Evolutionary conservation across 192 early-diverging fungal species (phyloP), one percentile per base, ranked within the genome.

Genomic region (Spizellomyces sp.): DNA sequence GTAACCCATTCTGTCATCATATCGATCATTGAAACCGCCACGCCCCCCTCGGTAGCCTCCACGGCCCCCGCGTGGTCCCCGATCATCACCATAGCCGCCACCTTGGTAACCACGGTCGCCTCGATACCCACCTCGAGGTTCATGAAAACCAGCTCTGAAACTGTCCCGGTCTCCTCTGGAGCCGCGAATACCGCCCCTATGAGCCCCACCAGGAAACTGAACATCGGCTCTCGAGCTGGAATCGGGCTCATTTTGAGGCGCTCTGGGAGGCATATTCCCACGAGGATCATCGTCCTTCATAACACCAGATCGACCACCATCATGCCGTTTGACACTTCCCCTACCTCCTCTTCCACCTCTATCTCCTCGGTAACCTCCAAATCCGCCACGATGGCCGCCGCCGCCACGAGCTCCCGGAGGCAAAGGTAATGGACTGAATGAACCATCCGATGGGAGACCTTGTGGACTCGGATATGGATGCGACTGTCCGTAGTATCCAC

Each of bases 1-100:
- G 42, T 70, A 42, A 47, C 45, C 58, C 27, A 36, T 36, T 62
- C 68, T 61, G 58, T 61, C 68, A 46, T 60, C 67, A 59, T 60
- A 69, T 19, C 43, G 9, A n/a, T 58, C 58, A n/a, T 9, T 12
- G 43, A 62, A 62, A 15, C 68, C 68, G 10, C 45, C 68, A 61
- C 68, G 68, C 9, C 56, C 52, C 9, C 58, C 62, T 71, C 55
- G 0, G 48, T 48, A 66, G 10, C 27, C 27, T 36, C 70, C 48
- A 9, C 48, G 14, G 8, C 70, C 62, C 14, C 69, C 58, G 5
- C 58, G 36, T 9, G 56, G 19, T 45, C 62, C 62, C 14, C 50
- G 50, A 52, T 36, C 67, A 9, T 60, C 46, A 5, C 65, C 46
- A 66, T 22, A 10, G 48, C n/a, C 46, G 14, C 27, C 12, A 48